These are phyloP conservation scores for Babesia divergens DNA, from an alignment of 169 alveolate species.

Conservation along the genomic window DNA sequence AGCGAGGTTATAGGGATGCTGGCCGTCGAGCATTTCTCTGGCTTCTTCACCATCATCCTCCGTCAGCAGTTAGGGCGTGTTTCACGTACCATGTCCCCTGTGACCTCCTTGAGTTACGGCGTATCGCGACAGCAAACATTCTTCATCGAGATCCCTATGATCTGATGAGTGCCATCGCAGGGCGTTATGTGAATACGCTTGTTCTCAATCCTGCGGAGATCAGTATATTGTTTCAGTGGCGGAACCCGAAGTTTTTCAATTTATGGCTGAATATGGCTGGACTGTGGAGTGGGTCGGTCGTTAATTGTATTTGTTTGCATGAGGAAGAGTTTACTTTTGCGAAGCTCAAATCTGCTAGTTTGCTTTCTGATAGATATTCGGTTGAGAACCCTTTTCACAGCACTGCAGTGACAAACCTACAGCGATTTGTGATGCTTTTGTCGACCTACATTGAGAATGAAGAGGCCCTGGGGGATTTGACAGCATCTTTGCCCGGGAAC, in stretches of 20 bases:
- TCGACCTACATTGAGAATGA: not conserved
- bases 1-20: slow-evolving; percentile 2
- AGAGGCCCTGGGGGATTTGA: not conserved
- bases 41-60: slow-evolving; percentile 18
- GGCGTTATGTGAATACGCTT: not conserved
- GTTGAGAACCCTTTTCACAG: no score
- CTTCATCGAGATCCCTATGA: not conserved
- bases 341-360: no score
- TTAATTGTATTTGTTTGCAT: not conserved
- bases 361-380: no score
- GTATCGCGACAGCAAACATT: not conserved
- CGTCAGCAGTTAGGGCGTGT: slow-evolving; percentile 1
- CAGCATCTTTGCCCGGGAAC: slow-evolving; percentile 13
- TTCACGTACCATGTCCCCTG: not conserved
- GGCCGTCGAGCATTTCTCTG: slow-evolving; percentile 29
- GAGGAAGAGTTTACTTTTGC: slow-evolving; percentile 9
- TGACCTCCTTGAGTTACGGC: not conserved
- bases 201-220: not conserved
- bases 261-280: slow-evolving; percentile 41
- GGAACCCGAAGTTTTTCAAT: not conserved
- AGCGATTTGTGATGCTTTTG: not conserved
- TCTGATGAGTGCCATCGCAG: no score
- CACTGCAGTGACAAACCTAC: not conserved
- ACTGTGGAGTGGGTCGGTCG: slow-evolving; percentile 40
- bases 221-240: not conserved